Base-by-base conservation (phyloP, 1,284 basidiomycete genomes). In the Ceratobasidium sp. region DNA sequence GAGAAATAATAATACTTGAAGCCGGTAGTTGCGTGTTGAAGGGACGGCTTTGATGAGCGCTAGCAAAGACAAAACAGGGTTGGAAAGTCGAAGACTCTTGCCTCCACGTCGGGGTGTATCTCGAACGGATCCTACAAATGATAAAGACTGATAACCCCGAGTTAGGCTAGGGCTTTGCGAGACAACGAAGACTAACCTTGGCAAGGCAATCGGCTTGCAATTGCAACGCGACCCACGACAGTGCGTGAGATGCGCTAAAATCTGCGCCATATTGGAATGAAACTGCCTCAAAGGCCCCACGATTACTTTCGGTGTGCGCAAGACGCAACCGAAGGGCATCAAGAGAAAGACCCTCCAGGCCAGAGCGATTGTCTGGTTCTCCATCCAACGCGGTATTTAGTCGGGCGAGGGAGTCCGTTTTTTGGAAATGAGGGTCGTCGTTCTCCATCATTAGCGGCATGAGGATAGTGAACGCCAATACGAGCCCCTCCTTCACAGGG, bases 1-100 rank as follows among this genome's bases (percentile, higher is more conserved):
- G 81, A 97, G 86, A 85, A 98, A 97, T n/a, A 96, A 88, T 0
- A 97, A 85, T 3, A 91, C 86, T 84, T 98, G 96, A 0, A 96
- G 85, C 75, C 90, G 88, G 80, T 92, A 92, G 0, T 64, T 74
- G 27, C 71, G 57, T 27, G 71, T 73, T 87, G 87, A 79, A 85
- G 83, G 78, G 75, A 82, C n/a, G 79, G 81, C 27, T 81, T 82
- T 38, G 71, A 93, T 88, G 14, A 88, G 87, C 60, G 85, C 81
- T 7, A 96, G 85, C 7, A 96, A 84, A 5, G 87, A 84, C 2
- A 86, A 83, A 71, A 96, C 86, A 2, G 93, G 91, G 74, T 84
- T 83, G 30, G 84, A 85, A 27, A 83, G 76, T 59, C 71, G 41
- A 20, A 74, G 71, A 52, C 71, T 74, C 54, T 74, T 74, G 60